Percentiles rank a stretch among this genome's conserved stretches.
These are phyloP conservation scores for Plasmodium ovale DNA, from an alignment of 169 alveolate species.

Conservation along the genomic window DNA sequence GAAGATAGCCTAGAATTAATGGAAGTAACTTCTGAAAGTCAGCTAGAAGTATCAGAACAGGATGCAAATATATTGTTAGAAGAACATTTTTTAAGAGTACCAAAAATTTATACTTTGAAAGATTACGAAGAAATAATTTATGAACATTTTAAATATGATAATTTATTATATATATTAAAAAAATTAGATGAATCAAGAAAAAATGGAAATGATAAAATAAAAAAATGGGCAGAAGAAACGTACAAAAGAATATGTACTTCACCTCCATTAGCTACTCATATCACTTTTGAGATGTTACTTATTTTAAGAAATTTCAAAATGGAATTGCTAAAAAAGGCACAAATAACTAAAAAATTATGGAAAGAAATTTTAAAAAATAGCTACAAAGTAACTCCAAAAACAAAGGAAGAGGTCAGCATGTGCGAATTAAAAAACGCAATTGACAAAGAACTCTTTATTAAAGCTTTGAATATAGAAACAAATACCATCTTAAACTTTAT, in stretches of 20 bases:
- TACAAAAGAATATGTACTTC: slow-evolving; percentile 33
- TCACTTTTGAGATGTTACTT: slow-evolving; percentile 58
- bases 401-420: slow-evolving; percentile 68
- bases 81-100: slow-evolving; percentile 71
- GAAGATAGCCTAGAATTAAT: slow-evolving; percentile 80
- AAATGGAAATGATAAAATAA: slow-evolving; percentile 9
- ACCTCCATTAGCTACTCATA: slow-evolving; percentile 75
- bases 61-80: slow-evolving; percentile 73
- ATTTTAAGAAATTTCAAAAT: slow-evolving; percentile 63
- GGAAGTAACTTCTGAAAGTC: slow-evolving; percentile 79
- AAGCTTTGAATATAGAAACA: slow-evolving; percentile 64
- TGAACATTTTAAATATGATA: slow-evolving; percentile 65
- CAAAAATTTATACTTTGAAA: slow-evolving; percentile 66
- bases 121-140: slow-evolving; percentile 76
- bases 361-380: slow-evolving; percentile 59
- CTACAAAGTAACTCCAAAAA: slow-evolving; percentile 42
- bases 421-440: slow-evolving; percentile 44
- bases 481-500: slow-evolving; percentile 58
- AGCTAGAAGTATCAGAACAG: slow-evolving; percentile 76
- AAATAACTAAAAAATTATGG: slow-evolving; percentile 53
- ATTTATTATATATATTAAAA: slow-evolving; percentile 34
- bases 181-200: slow-evolving; percentile 56
- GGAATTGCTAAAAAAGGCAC: slow-evolving; percentile 61
- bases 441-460: slow-evolving; percentile 61
- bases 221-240: slow-evolving; percentile 64